Conservation (phyloP, 2,329 filamentous ascomycete genomes). For the Parafenestella ontariensis region DNA sequence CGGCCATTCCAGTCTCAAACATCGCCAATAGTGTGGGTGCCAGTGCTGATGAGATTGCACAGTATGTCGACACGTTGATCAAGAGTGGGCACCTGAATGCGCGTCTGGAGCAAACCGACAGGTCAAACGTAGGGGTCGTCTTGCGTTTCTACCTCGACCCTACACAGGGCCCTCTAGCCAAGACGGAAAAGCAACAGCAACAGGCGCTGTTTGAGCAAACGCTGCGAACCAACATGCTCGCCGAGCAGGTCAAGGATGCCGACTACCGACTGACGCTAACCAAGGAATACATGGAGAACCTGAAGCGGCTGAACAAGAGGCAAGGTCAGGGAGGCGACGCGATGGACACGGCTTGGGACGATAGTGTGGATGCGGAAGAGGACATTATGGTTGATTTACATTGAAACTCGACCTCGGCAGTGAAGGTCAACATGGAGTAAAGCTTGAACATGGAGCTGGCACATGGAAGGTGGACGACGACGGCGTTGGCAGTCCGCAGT, state of each 20-base stretch:
- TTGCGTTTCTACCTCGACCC: slow-evolving; percentile 60
- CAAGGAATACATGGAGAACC: slow-evolving; percentile 64
- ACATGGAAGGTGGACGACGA: slow-evolving; percentile 1
- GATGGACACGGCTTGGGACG: slow-evolving; percentile 49
- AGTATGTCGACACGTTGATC: slow-evolving; percentile 63
- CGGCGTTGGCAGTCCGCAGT: neutral
- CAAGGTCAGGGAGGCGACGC: slow-evolving; percentile 39
- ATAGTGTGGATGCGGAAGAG: slow-evolving; percentile 44
- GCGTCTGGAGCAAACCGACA: slow-evolving; percentile 54
- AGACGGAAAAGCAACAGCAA: slow-evolving; percentile 50
- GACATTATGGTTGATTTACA: slow-evolving; percentile 50
- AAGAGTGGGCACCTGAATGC: slow-evolving; percentile 59
- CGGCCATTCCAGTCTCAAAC: slow-evolving; percentile 64
- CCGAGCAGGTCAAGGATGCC: slow-evolving; percentile 60
- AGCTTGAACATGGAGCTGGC: neutral
- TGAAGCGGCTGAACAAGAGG: slow-evolving; percentile 57
- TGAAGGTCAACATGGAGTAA: too few relatives aligned
- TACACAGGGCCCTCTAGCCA: slow-evolving; percentile 46
- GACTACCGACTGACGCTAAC: slow-evolving; percentile 64
- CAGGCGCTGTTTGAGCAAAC: slow-evolving; percentile 59
- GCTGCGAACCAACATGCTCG: slow-evolving; percentile 58
- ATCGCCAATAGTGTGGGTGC: slow-evolving; percentile 60
- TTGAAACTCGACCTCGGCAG: slow-evolving; percentile 12
- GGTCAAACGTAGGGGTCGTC: slow-evolving; percentile 52
- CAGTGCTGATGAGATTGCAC: slow-evolving; percentile 58